phyloP scores from a whole-genome alignment of 2,329 filamentous ascomycete genomes.

The Sclerotinia glacialis region DNA sequence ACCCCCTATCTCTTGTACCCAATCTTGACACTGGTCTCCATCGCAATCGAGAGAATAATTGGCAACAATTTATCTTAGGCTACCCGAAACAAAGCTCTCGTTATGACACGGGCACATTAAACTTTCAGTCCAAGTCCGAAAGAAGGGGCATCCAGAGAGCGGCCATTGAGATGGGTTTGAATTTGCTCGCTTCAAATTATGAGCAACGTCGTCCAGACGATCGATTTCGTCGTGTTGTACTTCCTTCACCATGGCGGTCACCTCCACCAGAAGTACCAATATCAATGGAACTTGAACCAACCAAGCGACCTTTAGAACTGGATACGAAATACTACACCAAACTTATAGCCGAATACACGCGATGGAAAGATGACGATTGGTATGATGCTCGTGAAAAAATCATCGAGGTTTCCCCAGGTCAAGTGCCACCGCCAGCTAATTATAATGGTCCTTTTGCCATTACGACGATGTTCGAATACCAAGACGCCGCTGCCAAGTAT shows the following conservation, averaged over 20 bases:
- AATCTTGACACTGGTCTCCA: conserved; percentile 1
- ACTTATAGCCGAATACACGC: conserved; percentile 26
- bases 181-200: conserved; percentile 34
- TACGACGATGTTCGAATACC: conserved; percentile 18
- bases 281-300: conserved; percentile 30
- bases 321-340: conserved; percentile 34
- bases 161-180: conserved; percentile 34
- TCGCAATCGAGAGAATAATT: conserved; percentile 4
- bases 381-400: conserved; percentile 16
- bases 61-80: conserved; percentile 12
- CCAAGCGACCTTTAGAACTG: conserved; percentile 32
- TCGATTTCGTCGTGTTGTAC: conserved; percentile 31
- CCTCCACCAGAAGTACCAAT: conserved; percentile 29
- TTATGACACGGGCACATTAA: conserved; percentile 15
- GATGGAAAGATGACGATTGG: conserved; percentile 31
- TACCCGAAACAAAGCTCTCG: background rate
- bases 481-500: conserved; percentile 19
- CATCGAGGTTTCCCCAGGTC: background rate
- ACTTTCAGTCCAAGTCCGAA: conserved; percentile 35
- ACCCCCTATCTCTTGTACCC: background rate
- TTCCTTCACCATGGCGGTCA: conserved; percentile 22
- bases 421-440: conserved; percentile 28
- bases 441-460: conserved; percentile 31
- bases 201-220: conserved; percentile 36
- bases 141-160: conserved; percentile 35